Conservation (phyloP, 1,284 basidiomycete genomes). For the Mycocalia duriaeana region DNA sequence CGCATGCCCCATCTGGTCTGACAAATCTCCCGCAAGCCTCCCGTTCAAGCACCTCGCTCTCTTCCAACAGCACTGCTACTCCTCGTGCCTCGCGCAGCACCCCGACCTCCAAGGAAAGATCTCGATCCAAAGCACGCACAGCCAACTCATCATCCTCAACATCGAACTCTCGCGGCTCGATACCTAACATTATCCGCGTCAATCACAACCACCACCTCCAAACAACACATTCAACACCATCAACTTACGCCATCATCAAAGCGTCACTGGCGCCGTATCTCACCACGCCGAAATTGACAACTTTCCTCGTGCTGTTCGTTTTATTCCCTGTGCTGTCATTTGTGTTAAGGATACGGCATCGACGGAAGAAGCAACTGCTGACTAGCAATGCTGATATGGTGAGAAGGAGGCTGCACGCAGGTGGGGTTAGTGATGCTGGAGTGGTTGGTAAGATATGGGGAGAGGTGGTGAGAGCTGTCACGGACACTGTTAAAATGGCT, state of each 20-base stretch:
- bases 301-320: constrained; percentile 51
- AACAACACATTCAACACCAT: constrained; percentile 33
- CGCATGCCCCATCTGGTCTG: constrained; percentile 13
- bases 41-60: constrained; percentile 20
- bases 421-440: constrained; percentile 27
- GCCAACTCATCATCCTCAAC: constrained; percentile 24
- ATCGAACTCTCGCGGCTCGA: constrained; percentile 16
- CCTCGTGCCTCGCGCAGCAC: constrained; percentile 24
- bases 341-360: constrained; percentile 42
- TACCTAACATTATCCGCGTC: constrained; percentile 18
- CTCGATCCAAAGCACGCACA: constrained; percentile 20
- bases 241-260: constrained; percentile 42
- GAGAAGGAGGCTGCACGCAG: constrained; percentile 44
- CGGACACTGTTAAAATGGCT: constrained; percentile 71
- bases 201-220: constrained; percentile 28
- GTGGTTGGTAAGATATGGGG: constrained; percentile 45
- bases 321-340: constrained; percentile 60
- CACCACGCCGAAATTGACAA: constrained; percentile 40
- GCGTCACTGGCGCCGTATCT: constrained; percentile 42
- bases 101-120: constrained; percentile 12
- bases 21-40: constrained; percentile 21
- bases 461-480: constrained; percentile 49
- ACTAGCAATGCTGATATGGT: constrained; percentile 52
- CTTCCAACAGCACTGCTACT: constrained; percentile 30
- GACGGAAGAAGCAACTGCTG: constrained; percentile 21